phyloP scores from a whole-genome alignment of 2,329 filamentous ascomycete genomes.

The Penicillium sp. region DNA sequence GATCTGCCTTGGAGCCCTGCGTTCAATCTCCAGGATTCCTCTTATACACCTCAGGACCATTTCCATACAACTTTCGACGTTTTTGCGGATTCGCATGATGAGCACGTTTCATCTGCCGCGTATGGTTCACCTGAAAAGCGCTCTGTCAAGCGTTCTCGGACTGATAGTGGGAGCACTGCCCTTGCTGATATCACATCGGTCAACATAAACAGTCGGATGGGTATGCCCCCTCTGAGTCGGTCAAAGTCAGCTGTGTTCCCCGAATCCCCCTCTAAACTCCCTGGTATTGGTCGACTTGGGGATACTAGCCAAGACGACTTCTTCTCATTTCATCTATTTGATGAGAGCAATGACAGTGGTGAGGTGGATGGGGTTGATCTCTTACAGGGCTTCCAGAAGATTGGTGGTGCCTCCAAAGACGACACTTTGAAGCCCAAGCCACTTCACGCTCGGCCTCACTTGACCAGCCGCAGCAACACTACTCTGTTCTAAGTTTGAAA shows the following conservation, averaged over 20 bases:
- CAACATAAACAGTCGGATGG: constrained; percentile 36
- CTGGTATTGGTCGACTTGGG: constrained; percentile 31
- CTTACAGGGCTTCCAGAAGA: constrained; percentile 49
- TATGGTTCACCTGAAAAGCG: constrained; percentile 57
- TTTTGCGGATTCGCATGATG: constrained; percentile 47
- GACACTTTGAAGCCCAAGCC: constrained; percentile 30
- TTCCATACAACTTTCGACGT: constrained; percentile 56
- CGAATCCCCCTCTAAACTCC: constrained; percentile 41
- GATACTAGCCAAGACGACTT: constrained; percentile 45
- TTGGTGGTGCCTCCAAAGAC: constrained; percentile 40
- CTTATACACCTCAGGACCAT: constrained; percentile 36
- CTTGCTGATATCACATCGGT: constrained; percentile 47
- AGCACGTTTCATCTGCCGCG: constrained; percentile 38
- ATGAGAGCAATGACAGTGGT: constrained; percentile 44
- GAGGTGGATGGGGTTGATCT: constrained; percentile 48
- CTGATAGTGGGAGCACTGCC: constrained; percentile 50
- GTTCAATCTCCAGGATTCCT: constrained; percentile 53
- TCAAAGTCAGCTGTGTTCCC: constrained; percentile 38
- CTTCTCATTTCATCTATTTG: constrained; percentile 49
- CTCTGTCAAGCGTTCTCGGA: constrained; percentile 50
- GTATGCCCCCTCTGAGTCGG: constrained; percentile 33
- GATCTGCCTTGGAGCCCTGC: constrained; percentile 48
- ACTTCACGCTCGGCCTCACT: constrained; percentile 30
- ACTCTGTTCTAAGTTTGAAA: constrained; percentile 30
- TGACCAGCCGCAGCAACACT: constrained; percentile 34